Evolutionary conservation across 352 stramenopile species (phyloP), one percentile per base, ranked within the genome.

Genomic region (Pythium aristosporum): DNA sequence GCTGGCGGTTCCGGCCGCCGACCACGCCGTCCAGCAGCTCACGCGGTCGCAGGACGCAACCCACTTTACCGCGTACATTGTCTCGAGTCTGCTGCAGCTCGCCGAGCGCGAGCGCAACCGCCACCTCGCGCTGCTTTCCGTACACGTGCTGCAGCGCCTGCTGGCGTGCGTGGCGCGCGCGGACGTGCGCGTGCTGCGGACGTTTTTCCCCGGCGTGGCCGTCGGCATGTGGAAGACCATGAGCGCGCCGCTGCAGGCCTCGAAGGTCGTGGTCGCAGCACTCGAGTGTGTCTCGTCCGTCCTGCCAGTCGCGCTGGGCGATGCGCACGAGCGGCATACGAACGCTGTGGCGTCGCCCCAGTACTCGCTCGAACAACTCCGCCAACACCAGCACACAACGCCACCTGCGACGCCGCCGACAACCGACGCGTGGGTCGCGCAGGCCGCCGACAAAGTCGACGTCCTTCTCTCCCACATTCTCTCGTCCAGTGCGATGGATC

Each of bases 121-220:
- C 36, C 43, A 36, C 0, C 44, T 69, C 30, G 48, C 63, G 6
- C 39, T 11, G 36, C 50, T 57, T 16, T 42, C 63, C 2, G 52
- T 69, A 21, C 28, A 43, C 34, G 39, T 57, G 25, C 57, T 66
- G 3, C 20, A 36, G 5, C 9, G 18, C 11, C 52, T 65, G 2
- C 28, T 65, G 0, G 18, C 39, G 12, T 52, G 37, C 11, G 39
- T 70, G 5, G 43, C 23, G 34, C 8, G 8, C 0, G 2, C n/a
- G 34, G 12, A 46, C n/a, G 32, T 25, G 42, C 20, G 10, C 25
- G 58, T 74, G 10, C 66, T 92, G 49, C 73, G 81, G 0, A 80
- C 89, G 68, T 89, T 92, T 61, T 82, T 94, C 30, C 85, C 85
- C 8, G 87, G 87, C 21, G 58, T 94, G 48, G 71, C 73, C 10